Base-by-base conservation (phyloP, 495 filamentous ascomycete species). In the Penicillium antarcticum region DNA sequence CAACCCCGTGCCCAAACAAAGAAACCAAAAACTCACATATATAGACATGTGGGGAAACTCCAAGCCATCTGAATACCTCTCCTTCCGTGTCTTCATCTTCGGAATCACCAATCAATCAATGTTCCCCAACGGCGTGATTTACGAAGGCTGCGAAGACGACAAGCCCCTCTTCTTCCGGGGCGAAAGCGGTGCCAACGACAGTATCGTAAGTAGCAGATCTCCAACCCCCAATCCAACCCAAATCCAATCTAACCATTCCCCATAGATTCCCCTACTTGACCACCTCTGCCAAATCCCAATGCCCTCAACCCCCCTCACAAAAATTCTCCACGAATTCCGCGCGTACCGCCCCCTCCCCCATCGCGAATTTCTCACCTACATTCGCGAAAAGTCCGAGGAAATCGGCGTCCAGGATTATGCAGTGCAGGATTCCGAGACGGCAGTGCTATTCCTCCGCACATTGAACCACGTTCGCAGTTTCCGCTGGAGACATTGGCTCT, bases 81-180 rank as follows among this genome's bases (percentile, higher is more conserved):
- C 77, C 42, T 96, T 94, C 79, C 84, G 91, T 10, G 92, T 91
- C 29, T 96, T 96, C 71, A 96, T 96, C 68, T 95, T 95, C 57
- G 91, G 91, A 42, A 95, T 96, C 58, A 89, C 85, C 2, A 84
- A 78, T 6, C 91, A 96, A 66, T 83, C 80, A 39, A 96, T 96
- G 91, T 96, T 96, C 65, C 91, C 91, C 2, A 74, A 87, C 42
- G 91, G 91, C 2, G 91, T 96, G 3, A 66, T 94, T 47, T 96
- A 96, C 68, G 86, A 92, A 63, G 89, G 88, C 17, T 76, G 90
- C 29, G 84, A 84, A 41, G 82, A 87, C 33, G 70, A 77, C 57
- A 79, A 86, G 51, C 86, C 84, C 0, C 65, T 88, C 46, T 80
- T 72, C 48, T 95, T 94, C 75, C 84, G 91, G 5, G 91, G 91